Conservation (phyloP, 495 filamentous ascomycete species). For the Niebla homalea region DNA sequence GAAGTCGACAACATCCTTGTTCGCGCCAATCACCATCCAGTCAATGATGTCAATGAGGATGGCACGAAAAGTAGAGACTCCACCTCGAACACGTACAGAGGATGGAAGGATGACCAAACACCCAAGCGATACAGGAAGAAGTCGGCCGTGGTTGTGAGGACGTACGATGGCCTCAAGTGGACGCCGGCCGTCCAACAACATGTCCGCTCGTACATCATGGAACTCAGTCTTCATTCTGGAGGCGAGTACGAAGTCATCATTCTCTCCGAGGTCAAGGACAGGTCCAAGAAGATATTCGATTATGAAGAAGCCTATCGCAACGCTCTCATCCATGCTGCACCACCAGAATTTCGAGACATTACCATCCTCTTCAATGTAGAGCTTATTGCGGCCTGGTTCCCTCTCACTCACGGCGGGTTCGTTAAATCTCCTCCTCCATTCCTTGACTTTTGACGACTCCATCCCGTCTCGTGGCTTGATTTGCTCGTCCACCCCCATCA, state of each 20-base stretch:
- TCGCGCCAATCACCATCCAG: constrained; percentile 4
- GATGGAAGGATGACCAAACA: not conserved
- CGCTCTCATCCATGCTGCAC: constrained; percentile 41
- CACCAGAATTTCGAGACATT: constrained; percentile 52
- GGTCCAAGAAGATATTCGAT: constrained; percentile 39
- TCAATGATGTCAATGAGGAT: constrained; percentile 27
- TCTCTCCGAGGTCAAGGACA: constrained; percentile 58
- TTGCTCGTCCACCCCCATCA: no score
- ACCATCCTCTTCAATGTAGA: constrained; percentile 54
- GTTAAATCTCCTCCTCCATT: no score
- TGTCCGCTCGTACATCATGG: constrained; percentile 58
- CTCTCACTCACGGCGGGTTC: constrained; percentile 44
- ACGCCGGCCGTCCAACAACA: constrained; percentile 53
- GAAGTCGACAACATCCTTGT: not conserved
- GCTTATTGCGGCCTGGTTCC: constrained; percentile 43
- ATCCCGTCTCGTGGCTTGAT: no score
- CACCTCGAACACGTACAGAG: no score
- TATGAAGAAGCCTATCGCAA: constrained; percentile 38
- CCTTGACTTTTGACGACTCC: no score
- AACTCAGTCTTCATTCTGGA: constrained; percentile 55
- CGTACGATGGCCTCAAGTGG: constrained; percentile 32
- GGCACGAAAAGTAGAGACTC: not conserved
- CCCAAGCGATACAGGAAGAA: constrained; percentile 22
- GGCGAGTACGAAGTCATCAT: constrained; percentile 66
- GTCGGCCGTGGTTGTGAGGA: constrained; percentile 55